Base-by-base conservation (phyloP, 352 stramenopile genomes). In the Phytopythium kandeliae region DNA sequence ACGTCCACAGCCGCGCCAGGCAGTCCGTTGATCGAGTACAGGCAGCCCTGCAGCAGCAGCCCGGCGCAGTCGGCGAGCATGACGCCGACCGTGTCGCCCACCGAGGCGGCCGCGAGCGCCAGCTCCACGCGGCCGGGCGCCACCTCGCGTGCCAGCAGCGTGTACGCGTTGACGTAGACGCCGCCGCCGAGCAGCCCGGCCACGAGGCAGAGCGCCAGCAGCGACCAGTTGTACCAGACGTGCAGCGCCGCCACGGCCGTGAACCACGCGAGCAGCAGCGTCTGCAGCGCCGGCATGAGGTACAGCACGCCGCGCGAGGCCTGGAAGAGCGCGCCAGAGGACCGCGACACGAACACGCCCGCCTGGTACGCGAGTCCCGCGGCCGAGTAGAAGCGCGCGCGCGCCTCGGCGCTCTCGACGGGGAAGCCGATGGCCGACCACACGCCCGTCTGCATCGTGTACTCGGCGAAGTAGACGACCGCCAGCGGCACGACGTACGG, bases 351-450 rank as follows among this genome's bases (percentile, higher is more conserved):
- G 58, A 98, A 97, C 16, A 98, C 94, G 19, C 94, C 94, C 3
- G 69, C 69, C 74, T 98, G 94, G 55, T 98, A 98, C 5, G 71
- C 67, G 67, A 94, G 87, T 16, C 96, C 96, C 1, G 87, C 83
- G 3, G 81, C 87, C 31, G 86, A 69, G 62, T 97, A 98, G 64
- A 98, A 98, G 38, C 65, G 58, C 35, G 88, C 64, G 28, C 91
- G 84, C 9, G 90, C 78, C 0, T 61, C 57, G 31, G 71, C 62
- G 57, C 71, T 81, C 24, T 74, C 66, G 0, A 97, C 81, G 1
- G 94, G 94, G 58, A 98, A 98, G 10, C 94, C 92, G 59, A 98
- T 97, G 12, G 91, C 77, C 15, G 86, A 94, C 94, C 94, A 98
- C 13, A 95, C 85, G 25, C 92, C 94, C 1, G 84, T 90, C 66